phyloP scores from a whole-genome alignment of 2,329 filamentous ascomycete genomes.

The Parastagonospora nodorum region DNA sequence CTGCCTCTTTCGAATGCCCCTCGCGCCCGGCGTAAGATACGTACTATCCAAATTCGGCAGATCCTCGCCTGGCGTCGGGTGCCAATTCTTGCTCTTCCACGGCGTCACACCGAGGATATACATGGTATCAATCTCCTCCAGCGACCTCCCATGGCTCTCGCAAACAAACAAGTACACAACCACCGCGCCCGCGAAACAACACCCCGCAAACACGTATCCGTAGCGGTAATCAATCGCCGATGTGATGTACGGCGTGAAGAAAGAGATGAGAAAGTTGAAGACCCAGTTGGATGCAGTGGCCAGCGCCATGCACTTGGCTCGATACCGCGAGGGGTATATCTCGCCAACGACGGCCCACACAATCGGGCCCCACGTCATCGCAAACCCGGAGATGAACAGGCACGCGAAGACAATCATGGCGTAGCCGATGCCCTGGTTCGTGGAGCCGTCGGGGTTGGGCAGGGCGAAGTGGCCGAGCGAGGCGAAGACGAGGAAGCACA shows the following conservation, averaged over 20 bases:
- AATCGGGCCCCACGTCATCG: slow-evolving; percentile 72
- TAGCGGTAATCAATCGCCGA: slow-evolving; percentile 72
- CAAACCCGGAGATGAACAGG: slow-evolving; percentile 69
- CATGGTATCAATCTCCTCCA: slow-evolving; percentile 79
- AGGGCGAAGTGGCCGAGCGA: slow-evolving; percentile 54
- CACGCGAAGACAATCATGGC: slow-evolving; percentile 72
- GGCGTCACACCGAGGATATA: slow-evolving; percentile 70
- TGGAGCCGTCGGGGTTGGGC: slow-evolving; percentile 34
- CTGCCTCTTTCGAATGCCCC: slow-evolving; percentile 41
- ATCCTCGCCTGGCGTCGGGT: slow-evolving; percentile 39
- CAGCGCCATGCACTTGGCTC: slow-evolving; percentile 52
- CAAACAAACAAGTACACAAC: slow-evolving; percentile 80
- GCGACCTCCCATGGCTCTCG: slow-evolving; percentile 72
- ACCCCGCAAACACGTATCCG: slow-evolving; percentile 77
- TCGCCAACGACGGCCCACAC: slow-evolving; percentile 73
- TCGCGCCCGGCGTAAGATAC: slow-evolving; percentile 41
- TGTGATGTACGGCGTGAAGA: slow-evolving; percentile 82
- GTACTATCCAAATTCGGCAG: slow-evolving; percentile 40
- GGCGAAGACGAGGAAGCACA: slow-evolving; percentile 63
- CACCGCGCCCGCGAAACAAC: slow-evolving; percentile 66
- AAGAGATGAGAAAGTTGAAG: slow-evolving; percentile 56
- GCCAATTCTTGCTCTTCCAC: slow-evolving; percentile 64
- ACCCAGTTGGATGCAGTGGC: slow-evolving; percentile 53
- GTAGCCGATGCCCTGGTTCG: slow-evolving; percentile 56
- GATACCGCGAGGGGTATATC: slow-evolving; percentile 65